phyloP scores from a whole-genome alignment of 1,284 basidiomycete genomes.

The Trichosporon faecale region DNA sequence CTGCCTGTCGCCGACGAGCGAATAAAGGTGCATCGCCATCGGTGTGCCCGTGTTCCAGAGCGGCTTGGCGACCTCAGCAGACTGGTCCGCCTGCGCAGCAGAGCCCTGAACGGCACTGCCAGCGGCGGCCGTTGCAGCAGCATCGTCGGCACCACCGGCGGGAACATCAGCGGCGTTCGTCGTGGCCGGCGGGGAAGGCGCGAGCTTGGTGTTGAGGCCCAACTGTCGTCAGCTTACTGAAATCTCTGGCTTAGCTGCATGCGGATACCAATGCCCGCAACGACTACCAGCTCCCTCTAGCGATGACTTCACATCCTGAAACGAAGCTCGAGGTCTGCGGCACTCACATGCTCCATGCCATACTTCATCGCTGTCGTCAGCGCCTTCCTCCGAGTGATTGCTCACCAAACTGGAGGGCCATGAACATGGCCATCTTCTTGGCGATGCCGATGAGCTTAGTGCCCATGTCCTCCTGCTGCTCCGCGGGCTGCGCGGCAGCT shows the following conservation, averaged over 20 bases:
- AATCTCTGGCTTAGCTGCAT: too few relatives aligned
- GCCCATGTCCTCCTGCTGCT: conserved; percentile 19
- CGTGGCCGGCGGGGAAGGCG: conserved; percentile 23
- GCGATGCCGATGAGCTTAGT: conserved; percentile 27
- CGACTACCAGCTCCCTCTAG: too few relatives aligned
- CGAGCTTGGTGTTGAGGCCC: not conserved
- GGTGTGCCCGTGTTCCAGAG: conserved; percentile 52
- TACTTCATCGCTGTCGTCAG: conserved; percentile 39
- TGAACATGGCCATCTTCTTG: conserved; percentile 35
- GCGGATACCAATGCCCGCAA: too few relatives aligned
- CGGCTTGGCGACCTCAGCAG: conserved; percentile 32
- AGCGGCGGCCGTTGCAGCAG: conserved; percentile 7
- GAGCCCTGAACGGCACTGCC: not conserved
- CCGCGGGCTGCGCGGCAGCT: conserved; percentile 20
- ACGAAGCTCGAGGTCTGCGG: too few relatives aligned
- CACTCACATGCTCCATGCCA: conserved; percentile 43
- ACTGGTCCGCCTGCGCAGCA: not conserved
- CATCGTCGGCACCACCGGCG: conserved; percentile 12
- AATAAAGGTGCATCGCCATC: conserved; percentile 66
- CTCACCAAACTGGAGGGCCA: conserved; percentile 42
- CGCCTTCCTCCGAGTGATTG: not conserved
- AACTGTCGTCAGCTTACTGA: conserved; percentile 2
- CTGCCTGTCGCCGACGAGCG: conserved; percentile 31
- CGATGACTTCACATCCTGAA: too few relatives aligned
- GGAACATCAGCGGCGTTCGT: conserved; percentile 16